Base-by-base conservation (phyloP, 2,329 filamentous ascomycete species). In the Penicillium sp. region DNA sequence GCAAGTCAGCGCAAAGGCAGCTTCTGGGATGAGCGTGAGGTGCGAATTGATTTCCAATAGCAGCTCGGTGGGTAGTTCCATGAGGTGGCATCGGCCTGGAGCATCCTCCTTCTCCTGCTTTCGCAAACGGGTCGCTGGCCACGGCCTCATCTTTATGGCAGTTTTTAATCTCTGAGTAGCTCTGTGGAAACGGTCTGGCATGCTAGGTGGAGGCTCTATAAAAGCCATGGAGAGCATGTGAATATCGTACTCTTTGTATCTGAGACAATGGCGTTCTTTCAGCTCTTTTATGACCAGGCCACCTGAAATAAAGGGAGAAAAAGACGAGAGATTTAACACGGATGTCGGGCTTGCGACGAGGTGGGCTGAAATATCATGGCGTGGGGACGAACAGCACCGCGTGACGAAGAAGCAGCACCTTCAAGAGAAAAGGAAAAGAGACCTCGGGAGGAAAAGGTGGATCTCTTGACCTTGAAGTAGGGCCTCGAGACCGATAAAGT, bases 11-110 rank as follows among this genome's bases (percentile, higher is more conserved):
- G 67, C 66, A 32, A 70, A 54, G 38, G 60, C 66, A 14, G 67
- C 65, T 40, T 66, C 62, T 31, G 67, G 63, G 7, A 69, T 44
- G 11, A 63, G 53, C 9, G 62, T 57, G 28, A 70, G 49, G 45
- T 70, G 60, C 7, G 66, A 68, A 14, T 60, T 54, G 40, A 70
- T 69, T 46, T 69, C 64, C 16, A 67, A 51, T 11, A 70, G 50
- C 37, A 70, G 42, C 51, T 70, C 67, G 7, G 66, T 69, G 20
- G 67, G 67, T 14, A 70, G 52, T 50, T 68, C 66, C 38, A 68
- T 57, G 2, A 70, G 57, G 49, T 62, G 56, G 47, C 64, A 68
- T 40, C 61, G 61, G 11, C 47, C 42, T 1, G 43, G 11, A 34
- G 1, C 31, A 16, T 53, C 47, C 18, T 47, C 46, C 10, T 52